Percentiles rank a stretch among this genome's conserved stretches.
Conservation (phyloP, 1,139 yeast genomes). For the Wickerhamiella pararugosa region DNA sequence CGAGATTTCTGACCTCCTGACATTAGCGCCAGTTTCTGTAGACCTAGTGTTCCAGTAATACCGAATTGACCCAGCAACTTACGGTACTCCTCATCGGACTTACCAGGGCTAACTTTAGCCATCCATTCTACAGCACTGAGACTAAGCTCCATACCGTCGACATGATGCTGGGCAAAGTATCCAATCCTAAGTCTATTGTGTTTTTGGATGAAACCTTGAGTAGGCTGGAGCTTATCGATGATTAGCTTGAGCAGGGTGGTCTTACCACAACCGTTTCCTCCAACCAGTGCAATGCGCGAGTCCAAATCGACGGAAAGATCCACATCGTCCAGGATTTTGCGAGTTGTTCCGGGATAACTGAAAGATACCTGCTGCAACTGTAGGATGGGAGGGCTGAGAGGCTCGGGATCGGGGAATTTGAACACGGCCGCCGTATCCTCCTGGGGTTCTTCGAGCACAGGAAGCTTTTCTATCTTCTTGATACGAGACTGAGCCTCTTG, state of each 20-base stretch:
- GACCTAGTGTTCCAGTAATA: conserved; percentile 83
- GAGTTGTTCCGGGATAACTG: conserved; percentile 56
- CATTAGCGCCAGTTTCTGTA: conserved; percentile 75
- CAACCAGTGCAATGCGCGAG: conserved; percentile 89
- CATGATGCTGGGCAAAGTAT: conserved; percentile 98
- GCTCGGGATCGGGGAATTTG: conserved; percentile 91
- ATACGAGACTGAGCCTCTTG: conserved; percentile 97
- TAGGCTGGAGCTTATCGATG: conserved; percentile 62
- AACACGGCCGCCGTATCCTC: conserved; percentile 76
- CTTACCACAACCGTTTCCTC: conserved; percentile 99
- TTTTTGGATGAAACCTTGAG: conserved; percentile 57
- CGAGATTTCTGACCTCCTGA: conserved; percentile 99
- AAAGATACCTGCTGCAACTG: conserved; percentile 78
- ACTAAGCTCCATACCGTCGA: conserved; percentile 90
- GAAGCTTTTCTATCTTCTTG: conserved; percentile 87
- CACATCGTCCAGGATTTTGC: conserved; percentile 50
- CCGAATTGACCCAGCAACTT: conserved; percentile 95
- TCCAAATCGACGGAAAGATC: conserved; percentile 86
- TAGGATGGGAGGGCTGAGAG: conserved; percentile 81
- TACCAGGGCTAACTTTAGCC: conserved; percentile 82
- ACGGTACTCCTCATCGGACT: conserved; percentile 91
- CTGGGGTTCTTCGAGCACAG: conserved; percentile 85
- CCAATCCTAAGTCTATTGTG: conserved; percentile 87
- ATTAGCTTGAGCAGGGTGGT: conserved; percentile 79
- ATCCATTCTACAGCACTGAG: conserved; percentile 89